Evolutionary conservation across 1,139 yeast species (phyloP).

Genomic region (Yamadazyma diddensiae): DNA sequence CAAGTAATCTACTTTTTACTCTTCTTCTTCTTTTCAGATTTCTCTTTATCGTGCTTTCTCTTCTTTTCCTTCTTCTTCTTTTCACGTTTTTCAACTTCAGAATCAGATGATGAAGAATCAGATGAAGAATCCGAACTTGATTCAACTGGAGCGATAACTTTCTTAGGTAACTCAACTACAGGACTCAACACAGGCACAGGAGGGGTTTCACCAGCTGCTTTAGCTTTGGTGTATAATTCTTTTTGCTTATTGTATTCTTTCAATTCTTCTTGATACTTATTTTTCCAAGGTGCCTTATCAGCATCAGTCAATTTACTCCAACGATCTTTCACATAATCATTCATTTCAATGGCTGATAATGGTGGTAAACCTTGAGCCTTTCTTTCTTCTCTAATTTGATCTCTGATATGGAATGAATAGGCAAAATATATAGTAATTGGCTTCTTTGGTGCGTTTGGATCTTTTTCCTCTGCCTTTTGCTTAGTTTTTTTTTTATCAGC

Average conservation of each 20-base stretch:
- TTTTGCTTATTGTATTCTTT: conserved; percentile 61
- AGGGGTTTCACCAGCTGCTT: conserved; percentile 9
- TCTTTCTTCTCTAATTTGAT: conserved; percentile 63
- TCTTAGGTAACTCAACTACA: conserved; percentile 10
- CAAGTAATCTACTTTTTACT: conserved; percentile 10
- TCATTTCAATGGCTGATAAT: conserved; percentile 70
- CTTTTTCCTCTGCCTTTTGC: conserved; percentile 51
- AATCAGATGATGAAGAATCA: too few relatives aligned
- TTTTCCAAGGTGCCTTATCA: conserved; percentile 76
- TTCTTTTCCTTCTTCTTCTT: conserved; percentile 26
- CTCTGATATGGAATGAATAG: conserved; percentile 65
- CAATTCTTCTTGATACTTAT: conserved; percentile 64
- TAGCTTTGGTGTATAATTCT: conserved; percentile 50
- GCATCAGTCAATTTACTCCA: conserved; percentile 70
- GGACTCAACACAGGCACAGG: conserved; percentile 2
- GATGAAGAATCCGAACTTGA: conserved; percentile 11
- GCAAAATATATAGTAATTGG: conserved; percentile 81
- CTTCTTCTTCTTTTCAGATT: conserved; percentile 22
- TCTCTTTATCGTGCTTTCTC: conserved; percentile 18
- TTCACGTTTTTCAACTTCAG: conserved; percentile 16
- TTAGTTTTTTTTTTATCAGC: conserved; percentile 19
- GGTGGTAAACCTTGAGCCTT: conserved; percentile 56
- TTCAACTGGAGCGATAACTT: conserved; percentile 11
- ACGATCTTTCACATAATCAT: conserved; percentile 70
- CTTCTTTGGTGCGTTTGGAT: conserved; percentile 63